A percentile compares a stretch with the other conserved stretches of the same genome.
phyloP scores from a whole-genome alignment of 1,139 yeast genomes.

The Saccharomycopsis crataegensis region DNA sequence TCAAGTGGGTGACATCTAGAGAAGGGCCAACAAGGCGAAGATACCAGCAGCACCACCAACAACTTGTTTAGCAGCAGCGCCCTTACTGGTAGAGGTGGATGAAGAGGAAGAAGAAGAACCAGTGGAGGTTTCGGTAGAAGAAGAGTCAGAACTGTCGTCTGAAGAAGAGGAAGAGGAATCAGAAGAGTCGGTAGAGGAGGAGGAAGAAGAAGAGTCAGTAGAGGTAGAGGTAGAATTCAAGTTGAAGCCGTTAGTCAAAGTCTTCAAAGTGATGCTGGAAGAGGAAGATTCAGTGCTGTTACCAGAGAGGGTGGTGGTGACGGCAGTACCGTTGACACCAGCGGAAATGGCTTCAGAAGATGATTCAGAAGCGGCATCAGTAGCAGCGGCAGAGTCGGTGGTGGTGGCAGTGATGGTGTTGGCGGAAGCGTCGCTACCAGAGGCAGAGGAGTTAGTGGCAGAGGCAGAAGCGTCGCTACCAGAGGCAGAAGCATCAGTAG shows the following conservation, averaged over 20 bases:
- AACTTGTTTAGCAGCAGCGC: conserved; percentile 14
- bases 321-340: neutral
- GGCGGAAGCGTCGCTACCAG: neutral
- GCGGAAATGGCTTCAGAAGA: neutral
- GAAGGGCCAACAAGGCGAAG: conserved; percentile 18
- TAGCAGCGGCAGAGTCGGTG: neutral
- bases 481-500: conserved; percentile 5
- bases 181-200: neutral
- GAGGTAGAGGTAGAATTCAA: neutral
- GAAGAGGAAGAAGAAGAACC: conserved; percentile 8
- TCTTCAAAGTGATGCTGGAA: neutral
- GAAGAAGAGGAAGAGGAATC: conserved; percentile 4
- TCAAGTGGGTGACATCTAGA: conserved; percentile 1
- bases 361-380: neutral
- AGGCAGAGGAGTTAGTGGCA: neutral
- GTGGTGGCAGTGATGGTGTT: neutral
- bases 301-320: neutral
- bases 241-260: conserved; percentile 1
- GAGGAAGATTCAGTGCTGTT: neutral
- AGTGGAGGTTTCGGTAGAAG: conserved; percentile 4
- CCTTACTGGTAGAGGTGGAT: conserved; percentile 11
- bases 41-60: conserved; percentile 19
- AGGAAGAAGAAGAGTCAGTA: neutral
- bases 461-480: neutral
- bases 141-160: neutral